Evolutionary conservation across 2,329 filamentous ascomycete species (phyloP), one percentile per base, ranked within the genome.

Genomic region (Trichoderma citrinoviride): DNA sequence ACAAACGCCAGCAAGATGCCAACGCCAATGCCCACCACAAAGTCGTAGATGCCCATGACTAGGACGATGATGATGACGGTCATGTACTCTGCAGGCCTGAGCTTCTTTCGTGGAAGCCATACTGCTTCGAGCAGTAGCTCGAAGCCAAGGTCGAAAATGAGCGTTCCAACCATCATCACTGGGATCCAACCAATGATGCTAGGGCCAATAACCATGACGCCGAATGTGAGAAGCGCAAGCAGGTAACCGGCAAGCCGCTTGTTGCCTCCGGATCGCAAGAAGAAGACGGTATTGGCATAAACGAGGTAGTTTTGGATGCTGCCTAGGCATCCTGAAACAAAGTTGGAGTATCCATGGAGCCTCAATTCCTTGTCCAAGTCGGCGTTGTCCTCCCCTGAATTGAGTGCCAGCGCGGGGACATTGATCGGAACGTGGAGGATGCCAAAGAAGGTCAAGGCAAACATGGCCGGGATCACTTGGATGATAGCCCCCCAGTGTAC

Each of bases 351-450:
- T 2, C 95, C 95, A 72, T 99, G 95, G 49, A 96, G 88, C 72
- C 93, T 92, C 23, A 99, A 82, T 75, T 99, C 95, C 67, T 91
- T 87, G 73, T 99, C 92, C 55, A 99, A 86, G 73, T 96, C 89
- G 33, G 96, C 85, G 73, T 98, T 91, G 74, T 99, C 95, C 76
- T 98, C 93, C 49, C 93, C 92, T 5, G 91, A 92, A 37, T 92
- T 93, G 55, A 97, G 89, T 0, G 92, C 95, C 65, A 99, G 80
- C 2, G 95, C 95, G 2, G 95, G 95, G 5, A 99, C 93, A 72
- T 99, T 99, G 78, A 99, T 99, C 0, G 95, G 95, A 3, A 99
- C 95, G 74, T 99, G 95, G 3, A 99, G 85, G 64, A 99, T 90
- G 60, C 95, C 95, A 72, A 99, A 99, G 80, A 99, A 99, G 0